A percentile compares a stretch with the other conserved stretches of the same genome.
These are phyloP conservation scores for Senecio squalidus DNA, from an alignment of 140 eudicot species.

Conservation along the genomic window DNA sequence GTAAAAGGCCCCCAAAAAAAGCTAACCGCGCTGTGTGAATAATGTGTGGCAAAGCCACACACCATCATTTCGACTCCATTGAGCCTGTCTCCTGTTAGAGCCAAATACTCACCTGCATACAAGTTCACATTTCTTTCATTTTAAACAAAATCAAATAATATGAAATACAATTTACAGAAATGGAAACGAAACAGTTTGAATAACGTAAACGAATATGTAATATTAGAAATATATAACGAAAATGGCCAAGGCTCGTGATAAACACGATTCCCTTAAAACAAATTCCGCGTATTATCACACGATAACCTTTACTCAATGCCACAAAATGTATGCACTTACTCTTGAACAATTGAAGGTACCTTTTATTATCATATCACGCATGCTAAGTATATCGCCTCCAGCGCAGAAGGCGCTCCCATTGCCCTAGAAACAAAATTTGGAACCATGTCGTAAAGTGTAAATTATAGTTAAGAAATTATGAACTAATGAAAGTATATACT, in stretches of 20 bases:
- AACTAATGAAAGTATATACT: not conserved
- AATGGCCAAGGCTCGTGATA: no score
- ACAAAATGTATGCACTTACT: constrained; percentile 68
- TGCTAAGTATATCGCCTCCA: constrained; percentile 67
- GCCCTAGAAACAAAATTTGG: constrained; percentile 46
- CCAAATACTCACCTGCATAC: constrained; percentile 78
- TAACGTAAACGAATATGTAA: no score
- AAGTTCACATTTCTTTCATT: not conserved
- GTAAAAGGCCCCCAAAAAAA: not conserved
- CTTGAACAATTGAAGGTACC: constrained; percentile 24
- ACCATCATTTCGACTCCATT: constrained; percentile 82
- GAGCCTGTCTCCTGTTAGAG: constrained; percentile 69
- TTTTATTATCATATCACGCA: constrained; percentile 34
- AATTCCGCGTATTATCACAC: no score
- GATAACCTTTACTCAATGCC: no score
- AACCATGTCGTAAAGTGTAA: not conserved
- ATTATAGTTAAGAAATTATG: not conserved
- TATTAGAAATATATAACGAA: no score
- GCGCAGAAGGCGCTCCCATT: constrained; percentile 70
- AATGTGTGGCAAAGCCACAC: constrained; percentile 90
- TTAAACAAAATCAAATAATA: not conserved
- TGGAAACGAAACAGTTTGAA: no score
- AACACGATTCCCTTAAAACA: no score
- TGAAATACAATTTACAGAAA: not conserved
- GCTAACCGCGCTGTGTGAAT: constrained; percentile 50